Conservation (phyloP, 1,139 yeast genomes). For the Candida tropicalis region DNA sequence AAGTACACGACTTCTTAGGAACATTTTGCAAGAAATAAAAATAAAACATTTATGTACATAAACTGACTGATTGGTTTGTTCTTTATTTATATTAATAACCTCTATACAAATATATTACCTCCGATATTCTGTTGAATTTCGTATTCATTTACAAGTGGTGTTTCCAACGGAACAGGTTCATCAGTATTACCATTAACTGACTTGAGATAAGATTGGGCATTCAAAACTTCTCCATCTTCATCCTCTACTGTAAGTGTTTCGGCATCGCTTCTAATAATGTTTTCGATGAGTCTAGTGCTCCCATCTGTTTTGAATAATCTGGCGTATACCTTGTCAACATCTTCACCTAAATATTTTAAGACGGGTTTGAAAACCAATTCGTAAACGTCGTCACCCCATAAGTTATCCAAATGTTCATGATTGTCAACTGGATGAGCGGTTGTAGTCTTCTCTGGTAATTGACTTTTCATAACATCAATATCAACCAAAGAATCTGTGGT, state of each 20-base stretch:
- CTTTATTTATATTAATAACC: constrained; percentile 5
- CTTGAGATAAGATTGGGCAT: constrained; percentile 14
- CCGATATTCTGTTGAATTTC: constrained; percentile 9
- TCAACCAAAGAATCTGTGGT: constrained; percentile 81
- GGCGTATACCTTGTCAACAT: constrained; percentile 15
- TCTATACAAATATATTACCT: constrained; percentile 4
- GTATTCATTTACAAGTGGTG: constrained; percentile 4
- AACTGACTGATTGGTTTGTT: background rate
- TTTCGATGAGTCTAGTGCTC: constrained; percentile 15
- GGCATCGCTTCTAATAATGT: constrained; percentile 13
- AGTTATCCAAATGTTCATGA: constrained; percentile 86
- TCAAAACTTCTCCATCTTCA: constrained; percentile 8
- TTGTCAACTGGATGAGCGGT: constrained; percentile 50
- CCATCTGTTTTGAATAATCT: constrained; percentile 11
- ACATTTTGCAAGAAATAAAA: background rate
- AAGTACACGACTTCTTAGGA: background rate
- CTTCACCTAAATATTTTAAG: constrained; percentile 37
- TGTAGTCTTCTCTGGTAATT: constrained; percentile 44
- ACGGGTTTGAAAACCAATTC: constrained; percentile 50
- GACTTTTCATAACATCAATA: constrained; percentile 68
- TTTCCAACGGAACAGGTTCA: background rate
- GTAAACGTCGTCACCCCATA: constrained; percentile 81
- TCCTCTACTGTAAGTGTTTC: constrained; percentile 4
- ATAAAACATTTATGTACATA: no score
- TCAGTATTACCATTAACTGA: constrained; percentile 4